Percentiles rank a stretch among this genome's conserved stretches.
phyloP scores from a whole-genome alignment of 2,329 filamentous ascomycete genomes.

The Epichloe sylvatica region DNA sequence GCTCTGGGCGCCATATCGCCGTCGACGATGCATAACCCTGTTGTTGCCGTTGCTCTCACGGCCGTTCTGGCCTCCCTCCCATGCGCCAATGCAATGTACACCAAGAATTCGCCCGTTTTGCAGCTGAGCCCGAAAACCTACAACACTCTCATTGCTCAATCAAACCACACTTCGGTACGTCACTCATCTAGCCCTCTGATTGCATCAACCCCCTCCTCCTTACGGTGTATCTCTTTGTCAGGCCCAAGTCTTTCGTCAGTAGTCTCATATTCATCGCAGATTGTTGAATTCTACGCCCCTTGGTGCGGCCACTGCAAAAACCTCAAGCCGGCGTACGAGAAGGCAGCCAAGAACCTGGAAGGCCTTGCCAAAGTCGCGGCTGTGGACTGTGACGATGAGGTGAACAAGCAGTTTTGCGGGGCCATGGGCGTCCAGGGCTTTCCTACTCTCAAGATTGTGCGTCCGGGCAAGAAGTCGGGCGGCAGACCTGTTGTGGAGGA shows the following conservation, averaged over 20 bases:
- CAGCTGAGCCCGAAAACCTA: constrained; percentile 71
- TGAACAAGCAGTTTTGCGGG: constrained; percentile 78
- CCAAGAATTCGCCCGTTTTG: constrained; percentile 74
- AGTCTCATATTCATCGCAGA: constrained; percentile 22
- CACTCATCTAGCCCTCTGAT: neutral
- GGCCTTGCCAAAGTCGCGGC: constrained; percentile 90
- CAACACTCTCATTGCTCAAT: constrained; percentile 68
- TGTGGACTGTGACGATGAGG: constrained; percentile 85
- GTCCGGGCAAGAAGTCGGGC: constrained; percentile 61
- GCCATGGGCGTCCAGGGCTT: constrained; percentile 84
- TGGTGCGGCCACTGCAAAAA: constrained; percentile 99
- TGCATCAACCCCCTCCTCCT: neutral
- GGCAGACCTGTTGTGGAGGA: constrained; percentile 76
- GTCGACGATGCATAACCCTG: constrained; percentile 36
- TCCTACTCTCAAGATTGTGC: constrained; percentile 87
- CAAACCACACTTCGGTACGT: constrained; percentile 80
- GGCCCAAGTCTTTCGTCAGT: neutral
- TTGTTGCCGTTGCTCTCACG: constrained; percentile 29
- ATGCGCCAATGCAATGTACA: constrained; percentile 60
- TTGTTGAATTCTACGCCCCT: constrained; percentile 82
- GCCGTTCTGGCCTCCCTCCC: constrained; percentile 54
- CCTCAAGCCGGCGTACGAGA: constrained; percentile 90
- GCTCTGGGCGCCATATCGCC: neutral
- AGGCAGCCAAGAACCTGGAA: constrained; percentile 76
- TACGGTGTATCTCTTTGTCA: neutral